Conservation (phyloP, 1,139 yeast genomes). For the Suhomyces bolitotheri region DNA sequence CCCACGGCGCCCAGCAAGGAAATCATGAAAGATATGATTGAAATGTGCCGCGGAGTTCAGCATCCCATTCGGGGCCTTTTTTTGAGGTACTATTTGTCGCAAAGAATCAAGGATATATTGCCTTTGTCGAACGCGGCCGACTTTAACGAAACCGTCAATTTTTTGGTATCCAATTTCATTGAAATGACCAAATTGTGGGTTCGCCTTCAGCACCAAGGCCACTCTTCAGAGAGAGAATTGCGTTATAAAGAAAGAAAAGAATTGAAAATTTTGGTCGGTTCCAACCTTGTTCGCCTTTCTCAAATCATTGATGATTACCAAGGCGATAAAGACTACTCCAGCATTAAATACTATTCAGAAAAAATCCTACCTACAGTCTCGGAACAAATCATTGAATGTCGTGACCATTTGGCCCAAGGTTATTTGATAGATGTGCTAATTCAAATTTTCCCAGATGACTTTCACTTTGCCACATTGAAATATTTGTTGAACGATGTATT, state of each 20-base stretch:
- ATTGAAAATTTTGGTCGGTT: conserved; percentile 87
- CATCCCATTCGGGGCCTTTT: conserved; percentile 91
- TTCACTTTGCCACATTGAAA: conserved; percentile 76
- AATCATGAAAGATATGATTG: conserved; percentile 93
- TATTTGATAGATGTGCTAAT: conserved; percentile 86
- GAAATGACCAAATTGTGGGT: conserved; percentile 99
- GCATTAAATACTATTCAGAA: conserved; percentile 53
- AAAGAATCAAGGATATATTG: conserved; percentile 72
- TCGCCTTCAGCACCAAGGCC: conserved; percentile 93
- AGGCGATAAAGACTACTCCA: conserved; percentile 38
- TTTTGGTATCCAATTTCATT: conserved; percentile 80
- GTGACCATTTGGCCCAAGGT: conserved; percentile 89
- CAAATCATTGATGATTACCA: conserved; percentile 72
- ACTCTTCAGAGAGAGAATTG: conserved; percentile 74
- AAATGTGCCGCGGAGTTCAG: conserved; percentile 98
- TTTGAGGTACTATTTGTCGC: conserved; percentile 83
- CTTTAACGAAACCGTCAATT: conserved; percentile 65
- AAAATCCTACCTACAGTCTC: conserved; percentile 75
- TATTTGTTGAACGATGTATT: conserved; percentile 65
- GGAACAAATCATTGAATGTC: conserved; percentile 90
- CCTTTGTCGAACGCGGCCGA: conserved; percentile 51
- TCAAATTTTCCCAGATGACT: conserved; percentile 93
- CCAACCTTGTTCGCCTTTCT: conserved; percentile 84
- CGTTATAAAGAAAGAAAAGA: conserved; percentile 82
- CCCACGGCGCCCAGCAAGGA: conserved; percentile 82